phyloP scores from a whole-genome alignment of 1,284 basidiomycete genomes.

The Cutaneotrichosporon sp. region DNA sequence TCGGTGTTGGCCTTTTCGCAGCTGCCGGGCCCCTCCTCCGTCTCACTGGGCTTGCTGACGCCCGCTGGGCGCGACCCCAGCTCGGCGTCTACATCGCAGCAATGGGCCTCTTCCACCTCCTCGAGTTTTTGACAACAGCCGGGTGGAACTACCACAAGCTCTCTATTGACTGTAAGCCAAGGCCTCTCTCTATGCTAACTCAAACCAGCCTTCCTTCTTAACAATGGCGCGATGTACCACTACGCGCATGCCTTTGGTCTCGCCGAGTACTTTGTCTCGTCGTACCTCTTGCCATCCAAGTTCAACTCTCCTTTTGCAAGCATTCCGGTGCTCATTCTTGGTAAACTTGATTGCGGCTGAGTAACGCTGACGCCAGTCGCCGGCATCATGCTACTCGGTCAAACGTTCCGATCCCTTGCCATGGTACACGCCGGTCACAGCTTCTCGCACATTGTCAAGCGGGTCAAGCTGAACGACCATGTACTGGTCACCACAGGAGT shows the following conservation, averaged over 20 bases:
- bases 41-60: conserved; percentile 39
- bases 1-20: conserved; percentile 40
- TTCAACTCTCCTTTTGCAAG: conserved; percentile 22
- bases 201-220: conserved; percentile 77
- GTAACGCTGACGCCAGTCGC: conserved; percentile 21
- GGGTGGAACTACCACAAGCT: conserved; percentile 92
- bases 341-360: conserved; percentile 12
- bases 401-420: conserved; percentile 73
- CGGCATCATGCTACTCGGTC: conserved; percentile 61
- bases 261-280: conserved; percentile 69
- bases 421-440: conserved; percentile 94
- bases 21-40: conserved; percentile 52
- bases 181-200: background rate
- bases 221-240: conserved; percentile 84
- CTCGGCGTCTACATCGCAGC: conserved; percentile 74
- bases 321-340: conserved; percentile 45
- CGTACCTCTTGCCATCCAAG: conserved; percentile 56
- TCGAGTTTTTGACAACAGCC: conserved; percentile 91
- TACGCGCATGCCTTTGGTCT: conserved; percentile 75
- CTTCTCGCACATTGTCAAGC: conserved; percentile 83
- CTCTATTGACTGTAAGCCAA: conserved; percentile 76
- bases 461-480: conserved; percentile 64
- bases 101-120: conserved; percentile 85
- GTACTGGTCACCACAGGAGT: conserved; percentile 78
- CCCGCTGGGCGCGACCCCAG: conserved; percentile 65